Conservation (phyloP, 352 stramenopile species). For the Peronosclerospora sorghi region DNA sequence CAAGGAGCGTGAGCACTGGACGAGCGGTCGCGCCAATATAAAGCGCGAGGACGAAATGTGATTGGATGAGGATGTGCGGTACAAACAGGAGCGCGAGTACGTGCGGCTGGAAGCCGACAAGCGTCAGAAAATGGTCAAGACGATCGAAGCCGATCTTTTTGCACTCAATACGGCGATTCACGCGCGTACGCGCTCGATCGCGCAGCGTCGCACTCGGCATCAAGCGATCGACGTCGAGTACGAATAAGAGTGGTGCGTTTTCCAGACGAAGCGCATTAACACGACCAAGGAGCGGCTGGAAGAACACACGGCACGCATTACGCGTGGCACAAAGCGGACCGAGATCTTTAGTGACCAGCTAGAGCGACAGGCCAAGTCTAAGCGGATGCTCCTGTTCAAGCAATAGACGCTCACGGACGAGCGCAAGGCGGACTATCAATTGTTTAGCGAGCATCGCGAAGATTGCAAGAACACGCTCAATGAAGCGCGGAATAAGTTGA, state of each 20-base stretch:
- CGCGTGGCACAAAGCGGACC: slow-evolving; percentile 73
- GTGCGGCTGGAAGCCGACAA: slow-evolving; percentile 59
- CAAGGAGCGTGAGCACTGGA: slow-evolving; percentile 85
- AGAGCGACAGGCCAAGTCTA: slow-evolving; percentile 63
- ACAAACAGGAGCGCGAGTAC: slow-evolving; percentile 80
- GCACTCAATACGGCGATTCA: slow-evolving; percentile 74
- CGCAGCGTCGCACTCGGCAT: slow-evolving; percentile 64
- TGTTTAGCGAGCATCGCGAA: slow-evolving; percentile 80
- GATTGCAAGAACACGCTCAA: slow-evolving; percentile 72
- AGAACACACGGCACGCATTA: slow-evolving; percentile 57
- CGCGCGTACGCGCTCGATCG: slow-evolving; percentile 52
- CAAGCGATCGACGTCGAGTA: slow-evolving; percentile 70
- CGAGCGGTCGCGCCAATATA: slow-evolving; percentile 79
- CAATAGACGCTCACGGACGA: slow-evolving; percentile 74
- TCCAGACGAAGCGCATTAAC: slow-evolving; percentile 47
- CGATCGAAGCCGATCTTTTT: slow-evolving; percentile 64
- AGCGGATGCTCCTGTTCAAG: slow-evolving; percentile 84
- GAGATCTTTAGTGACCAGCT: slow-evolving; percentile 80
- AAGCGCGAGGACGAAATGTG: slow-evolving; percentile 85
- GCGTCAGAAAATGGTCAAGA: slow-evolving; percentile 77
- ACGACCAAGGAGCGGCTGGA: slow-evolving; percentile 54
- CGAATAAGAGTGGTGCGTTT: slow-evolving; percentile 76
- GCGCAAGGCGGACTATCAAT: slow-evolving; percentile 62
- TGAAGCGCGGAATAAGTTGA: slow-evolving; percentile 47
- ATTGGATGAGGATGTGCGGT: slow-evolving; percentile 68